phyloP scores from a whole-genome alignment of 352 stramenopile species.

The Phytophthora melonis region DNA sequence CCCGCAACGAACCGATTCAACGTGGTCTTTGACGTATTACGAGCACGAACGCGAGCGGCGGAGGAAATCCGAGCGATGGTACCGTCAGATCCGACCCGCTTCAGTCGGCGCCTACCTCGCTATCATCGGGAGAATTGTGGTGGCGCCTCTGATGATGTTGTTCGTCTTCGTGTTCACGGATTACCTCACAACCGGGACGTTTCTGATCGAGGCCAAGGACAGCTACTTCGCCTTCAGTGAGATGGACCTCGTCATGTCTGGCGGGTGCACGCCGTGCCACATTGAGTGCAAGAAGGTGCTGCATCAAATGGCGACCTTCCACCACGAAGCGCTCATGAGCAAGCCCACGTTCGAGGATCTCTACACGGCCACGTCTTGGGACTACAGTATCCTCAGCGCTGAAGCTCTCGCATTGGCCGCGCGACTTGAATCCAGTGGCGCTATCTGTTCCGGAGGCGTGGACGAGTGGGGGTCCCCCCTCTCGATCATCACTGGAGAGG shows the following conservation, averaged over 20 bases:
- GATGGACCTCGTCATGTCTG: conserved; percentile 19
- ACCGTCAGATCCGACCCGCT: conserved; percentile 35
- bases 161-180: conserved; percentile 30
- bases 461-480: conserved; percentile 36
- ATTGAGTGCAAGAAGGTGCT: conserved; percentile 28
- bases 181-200: conserved; percentile 34
- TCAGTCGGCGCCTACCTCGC: conserved; percentile 34
- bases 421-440: conserved; percentile 21
- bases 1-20: conserved; percentile 24
- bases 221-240: conserved; percentile 37
- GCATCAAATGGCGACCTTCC: conserved; percentile 32
- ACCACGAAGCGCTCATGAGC: conserved; percentile 19
- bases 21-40: conserved; percentile 28
- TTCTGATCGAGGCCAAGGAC: conserved; percentile 36
- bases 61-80: conserved; percentile 21
- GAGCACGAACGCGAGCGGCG: conserved; percentile 23
- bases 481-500: conserved; percentile 32
- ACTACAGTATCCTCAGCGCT: conserved; percentile 11
- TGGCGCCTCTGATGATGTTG: conserved; percentile 29
- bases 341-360: conserved; percentile 34
- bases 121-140: conserved; percentile 28
- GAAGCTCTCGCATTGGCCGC: conserved; percentile 19
- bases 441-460: conserved; percentile 33
- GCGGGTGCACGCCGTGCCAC: conserved; percentile 21
- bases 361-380: conserved; percentile 12